Evolutionary conservation across 345 rosid genomes (phyloP).

Genomic region (Corymbia maculata): DNA sequence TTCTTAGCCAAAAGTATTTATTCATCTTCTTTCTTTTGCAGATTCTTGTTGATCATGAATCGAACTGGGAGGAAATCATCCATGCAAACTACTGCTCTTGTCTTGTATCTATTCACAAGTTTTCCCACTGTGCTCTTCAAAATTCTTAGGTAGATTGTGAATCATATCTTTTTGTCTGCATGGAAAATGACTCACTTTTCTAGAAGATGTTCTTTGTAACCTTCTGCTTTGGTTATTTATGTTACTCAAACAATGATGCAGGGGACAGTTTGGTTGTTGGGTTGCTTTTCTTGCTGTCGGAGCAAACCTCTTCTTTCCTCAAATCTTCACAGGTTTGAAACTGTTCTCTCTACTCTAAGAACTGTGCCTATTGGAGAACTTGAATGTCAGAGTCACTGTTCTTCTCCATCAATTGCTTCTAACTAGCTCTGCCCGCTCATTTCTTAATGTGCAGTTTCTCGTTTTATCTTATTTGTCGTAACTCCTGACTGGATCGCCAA

Average conservation of each 20-base stretch:
- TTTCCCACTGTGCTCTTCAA: slow-evolving; percentile 33
- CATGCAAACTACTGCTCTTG: slow-evolving; percentile 26
- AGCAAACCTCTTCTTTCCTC: slow-evolving; percentile 27
- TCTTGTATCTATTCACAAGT: slow-evolving; percentile 22
- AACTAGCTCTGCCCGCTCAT: neutral
- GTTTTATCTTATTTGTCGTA: slow-evolving; percentile 29
- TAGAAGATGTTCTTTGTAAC: neutral
- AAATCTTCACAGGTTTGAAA: slow-evolving; percentile 26
- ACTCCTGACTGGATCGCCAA: slow-evolving; percentile 25
- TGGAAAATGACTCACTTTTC: neutral
- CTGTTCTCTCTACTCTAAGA: neutral
- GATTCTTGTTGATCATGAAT: slow-evolving; percentile 39
- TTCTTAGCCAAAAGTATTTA: neutral
- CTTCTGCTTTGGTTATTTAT: neutral
- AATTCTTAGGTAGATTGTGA: slow-evolving; percentile 25
- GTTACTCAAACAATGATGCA: slow-evolving; percentile 8
- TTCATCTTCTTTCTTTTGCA: neutral
- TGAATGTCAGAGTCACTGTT: neutral
- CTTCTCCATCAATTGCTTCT: neutral
- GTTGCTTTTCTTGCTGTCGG: slow-evolving; percentile 34
- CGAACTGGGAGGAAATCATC: slow-evolving; percentile 21
- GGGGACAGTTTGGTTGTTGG: slow-evolving; percentile 42
- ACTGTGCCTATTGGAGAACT: neutral
- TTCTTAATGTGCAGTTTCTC: slow-evolving; percentile 11
- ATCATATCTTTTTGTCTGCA: neutral